Evolutionary conservation across 306 rosid genomes (phyloP).

Genomic region (Ormosia emarginata): DNA sequence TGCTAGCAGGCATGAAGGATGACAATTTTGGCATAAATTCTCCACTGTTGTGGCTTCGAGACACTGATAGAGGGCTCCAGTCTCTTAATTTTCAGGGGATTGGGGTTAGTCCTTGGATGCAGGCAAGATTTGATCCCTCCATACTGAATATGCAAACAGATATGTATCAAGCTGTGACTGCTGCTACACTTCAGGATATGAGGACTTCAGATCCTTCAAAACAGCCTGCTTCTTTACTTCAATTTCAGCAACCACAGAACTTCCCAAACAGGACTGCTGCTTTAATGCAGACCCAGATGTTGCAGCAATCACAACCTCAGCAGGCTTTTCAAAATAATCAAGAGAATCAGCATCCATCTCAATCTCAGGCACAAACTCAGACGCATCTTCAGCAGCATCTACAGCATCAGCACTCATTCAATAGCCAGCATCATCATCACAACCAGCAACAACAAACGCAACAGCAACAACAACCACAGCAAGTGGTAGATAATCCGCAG

Average conservation of each 20-base stretch:
- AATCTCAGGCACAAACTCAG: conserved; percentile 50
- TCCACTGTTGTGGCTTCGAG: conserved; percentile 80
- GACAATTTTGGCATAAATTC: conserved; percentile 75
- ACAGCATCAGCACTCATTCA: conserved; percentile 60
- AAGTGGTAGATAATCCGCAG: conserved; percentile 64
- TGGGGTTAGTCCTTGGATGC: conserved; percentile 91
- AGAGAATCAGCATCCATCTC: conserved; percentile 56
- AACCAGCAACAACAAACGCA: conserved; percentile 29
- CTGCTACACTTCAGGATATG: conserved; percentile 93
- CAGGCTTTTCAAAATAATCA: conserved; percentile 58
- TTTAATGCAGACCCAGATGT: conserved; percentile 72
- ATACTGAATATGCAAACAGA: conserved; percentile 80
- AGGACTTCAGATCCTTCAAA: conserved; percentile 73
- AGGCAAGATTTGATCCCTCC: conserved; percentile 76
- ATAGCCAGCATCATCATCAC: conserved; percentile 41
- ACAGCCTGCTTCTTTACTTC: conserved; percentile 61
- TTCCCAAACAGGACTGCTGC: conserved; percentile 62
- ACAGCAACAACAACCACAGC: conserved; percentile 49
- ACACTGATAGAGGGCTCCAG: conserved; percentile 73
- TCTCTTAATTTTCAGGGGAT: conserved; percentile 76
- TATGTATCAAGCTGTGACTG: conserved; percentile 86
- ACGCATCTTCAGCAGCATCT: conserved; percentile 60
- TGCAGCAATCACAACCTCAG: conserved; percentile 75
- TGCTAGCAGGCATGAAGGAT: conserved; percentile 75
- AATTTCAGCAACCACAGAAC: conserved; percentile 77